Evolutionary conservation across 2,329 filamentous ascomycete genomes (phyloP), one percentile per base, ranked within the genome.

Genomic region (Graphium sp.): DNA sequence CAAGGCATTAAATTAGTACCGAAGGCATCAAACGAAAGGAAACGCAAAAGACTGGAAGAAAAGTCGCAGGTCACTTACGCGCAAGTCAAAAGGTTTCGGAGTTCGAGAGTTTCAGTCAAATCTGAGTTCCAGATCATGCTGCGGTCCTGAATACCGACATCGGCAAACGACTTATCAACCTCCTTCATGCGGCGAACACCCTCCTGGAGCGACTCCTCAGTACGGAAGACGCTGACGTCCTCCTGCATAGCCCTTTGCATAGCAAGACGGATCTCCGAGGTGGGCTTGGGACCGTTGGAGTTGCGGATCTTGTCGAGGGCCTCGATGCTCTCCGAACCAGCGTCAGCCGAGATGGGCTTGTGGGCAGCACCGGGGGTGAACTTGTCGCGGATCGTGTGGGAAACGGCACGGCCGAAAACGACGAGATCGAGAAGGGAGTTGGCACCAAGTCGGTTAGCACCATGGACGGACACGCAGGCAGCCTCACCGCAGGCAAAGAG

Each of bases 101-200:
- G 66, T 60, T 98, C 89, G 32, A 98, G 73, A 6, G 87, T 92
- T 68, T 95, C 87, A 36, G 93, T 83, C 22, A 95, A 72, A 49
- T 95, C 87, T 15, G 81, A 84, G 74, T 95, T 95, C 87, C 87
- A 95, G 64, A 95, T 95, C 87, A 95, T 94, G 68, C 82, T 91
- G 56, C 89, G 80, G 57, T 95, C 87, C 72, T 93, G 92, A 61
- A 82, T 94, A 47, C 83, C 82, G 42, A 95, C 77, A 48, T 94
- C 66, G 43, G 65, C 58, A 60, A 79, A 95, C 45, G 63, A 67
- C 43, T 68, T 56, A 52, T 95, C 87, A 42, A 95, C 82, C 41
- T 83, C 74, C 39, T 60, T 73, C 53, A 95, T 89, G 64, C 75
- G 85, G 56, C 66, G 62, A 36, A 93, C 85, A 70, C 87, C 87